Evolutionary conservation across 257 asterid genomes (phyloP).

Genomic region (Solanum infundibuliforme): DNA sequence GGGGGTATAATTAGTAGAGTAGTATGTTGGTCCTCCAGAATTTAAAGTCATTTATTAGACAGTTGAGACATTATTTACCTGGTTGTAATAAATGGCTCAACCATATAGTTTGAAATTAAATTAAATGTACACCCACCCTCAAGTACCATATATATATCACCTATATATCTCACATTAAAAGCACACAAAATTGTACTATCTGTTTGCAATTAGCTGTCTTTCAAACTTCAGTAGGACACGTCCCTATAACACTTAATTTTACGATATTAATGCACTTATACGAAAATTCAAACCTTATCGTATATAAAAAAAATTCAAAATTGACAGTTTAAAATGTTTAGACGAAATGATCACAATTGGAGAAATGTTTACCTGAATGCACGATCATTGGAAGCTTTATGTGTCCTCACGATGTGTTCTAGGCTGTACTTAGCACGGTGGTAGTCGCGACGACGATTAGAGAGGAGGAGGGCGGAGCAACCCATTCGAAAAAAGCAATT

Average conservation of each 20-base stretch:
- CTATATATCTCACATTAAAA: not conserved
- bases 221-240: not conserved
- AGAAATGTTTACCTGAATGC: conserved; percentile 46
- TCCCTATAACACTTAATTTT: not conserved
- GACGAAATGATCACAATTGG: not conserved
- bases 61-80: not conserved
- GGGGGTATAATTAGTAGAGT: not conserved
- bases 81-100: not conserved
- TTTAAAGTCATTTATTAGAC: not conserved
- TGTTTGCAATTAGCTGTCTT: not conserved
- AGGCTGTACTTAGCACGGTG: conserved; percentile 73
- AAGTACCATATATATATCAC: not conserved
- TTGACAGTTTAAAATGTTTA: too few species aligned
- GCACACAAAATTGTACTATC: not conserved
- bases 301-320: too few species aligned
- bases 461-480: conserved; percentile 80
- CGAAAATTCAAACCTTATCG: not conserved
- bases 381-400: conserved; percentile 89
- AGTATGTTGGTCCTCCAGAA: not conserved
- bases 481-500: conserved; percentile 95
- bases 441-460: conserved; percentile 83
- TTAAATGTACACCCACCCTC: not conserved
- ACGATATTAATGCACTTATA: not conserved
- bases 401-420: conserved; percentile 86
- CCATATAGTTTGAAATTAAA: not conserved